phyloP scores from a whole-genome alignment of 1,139 yeast species.

The Groenewaldozyma auringiensis region DNA sequence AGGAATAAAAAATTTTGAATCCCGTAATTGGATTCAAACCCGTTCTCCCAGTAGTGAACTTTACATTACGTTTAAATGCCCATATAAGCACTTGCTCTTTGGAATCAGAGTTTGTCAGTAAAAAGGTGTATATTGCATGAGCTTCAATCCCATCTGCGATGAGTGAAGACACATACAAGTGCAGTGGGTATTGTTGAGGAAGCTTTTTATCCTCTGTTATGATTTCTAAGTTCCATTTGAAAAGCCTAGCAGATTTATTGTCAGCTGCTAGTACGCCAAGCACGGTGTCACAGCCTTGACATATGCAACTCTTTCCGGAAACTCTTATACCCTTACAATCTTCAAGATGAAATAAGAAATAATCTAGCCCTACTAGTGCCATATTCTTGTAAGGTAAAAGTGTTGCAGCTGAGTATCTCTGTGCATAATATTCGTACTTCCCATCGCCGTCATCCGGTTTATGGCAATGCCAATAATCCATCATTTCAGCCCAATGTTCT shows the following conservation, averaged over 20 bases:
- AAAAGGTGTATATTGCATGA: slow-evolving; percentile 31
- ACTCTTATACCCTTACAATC: slow-evolving; percentile 16
- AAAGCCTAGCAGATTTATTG: slow-evolving; percentile 32
- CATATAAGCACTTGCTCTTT: slow-evolving; percentile 36
- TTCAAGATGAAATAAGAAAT: slow-evolving; percentile 39
- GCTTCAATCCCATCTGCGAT: slow-evolving; percentile 27
- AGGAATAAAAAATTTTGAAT: slow-evolving; percentile 39
- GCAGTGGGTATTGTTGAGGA: slow-evolving; percentile 12
- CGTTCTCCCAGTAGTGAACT: slow-evolving; percentile 26
- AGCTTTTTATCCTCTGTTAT: not conserved
- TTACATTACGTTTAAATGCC: slow-evolving; percentile 50
- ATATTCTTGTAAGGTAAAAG: slow-evolving; percentile 42
- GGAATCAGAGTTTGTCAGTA: slow-evolving; percentile 16
- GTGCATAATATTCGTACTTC: slow-evolving; percentile 22
- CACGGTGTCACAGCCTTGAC: slow-evolving; percentile 13
- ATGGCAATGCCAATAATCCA: slow-evolving; percentile 99
- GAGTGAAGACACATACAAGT: slow-evolving; percentile 22
- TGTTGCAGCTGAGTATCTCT: slow-evolving; percentile 24
- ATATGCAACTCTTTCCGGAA: slow-evolving; percentile 8
- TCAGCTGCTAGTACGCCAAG: slow-evolving; percentile 16
- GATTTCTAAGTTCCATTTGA: slow-evolving; percentile 50
- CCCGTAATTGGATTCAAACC: slow-evolving; percentile 21
- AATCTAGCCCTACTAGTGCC: slow-evolving; percentile 52
- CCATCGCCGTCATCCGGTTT: slow-evolving; percentile 49
- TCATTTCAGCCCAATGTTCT: slow-evolving; percentile 87